Percentiles rank a stretch among this genome's conserved stretches.
Evolutionary conservation across 768 basidiomycete species (phyloP).

Genomic region (Lentinula detonsa): DNA sequence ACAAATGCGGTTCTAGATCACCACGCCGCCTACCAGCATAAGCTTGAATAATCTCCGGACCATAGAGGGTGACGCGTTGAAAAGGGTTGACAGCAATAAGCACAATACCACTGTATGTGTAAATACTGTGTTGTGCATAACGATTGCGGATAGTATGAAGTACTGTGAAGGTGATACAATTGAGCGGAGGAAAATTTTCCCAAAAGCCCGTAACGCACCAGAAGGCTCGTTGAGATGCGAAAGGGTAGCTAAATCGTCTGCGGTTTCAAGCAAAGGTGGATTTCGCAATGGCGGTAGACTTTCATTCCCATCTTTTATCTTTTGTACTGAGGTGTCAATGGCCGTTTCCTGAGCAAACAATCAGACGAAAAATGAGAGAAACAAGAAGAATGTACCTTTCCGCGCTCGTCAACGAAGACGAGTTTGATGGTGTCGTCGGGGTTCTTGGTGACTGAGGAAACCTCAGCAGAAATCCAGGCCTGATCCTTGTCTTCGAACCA

Average conservation of each 20-base stretch:
- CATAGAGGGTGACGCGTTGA: slow-evolving; percentile 94
- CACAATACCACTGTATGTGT: slow-evolving; percentile 98
- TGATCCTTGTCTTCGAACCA: slow-evolving; percentile 95
- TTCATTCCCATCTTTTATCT: slow-evolving; percentile 74
- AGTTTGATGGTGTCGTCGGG: slow-evolving; percentile 76
- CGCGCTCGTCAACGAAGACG: slow-evolving; percentile 83
- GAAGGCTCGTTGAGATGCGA: slow-evolving; percentile 98
- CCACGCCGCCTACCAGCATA: slow-evolving; percentile 90
- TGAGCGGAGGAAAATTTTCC: neutral
- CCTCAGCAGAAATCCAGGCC: slow-evolving; percentile 91
- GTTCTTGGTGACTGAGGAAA: slow-evolving; percentile 56
- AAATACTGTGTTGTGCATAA: slow-evolving; percentile 95
- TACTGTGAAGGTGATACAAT: slow-evolving; percentile 40
- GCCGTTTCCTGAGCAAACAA: slow-evolving; percentile 55
- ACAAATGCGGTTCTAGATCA: slow-evolving; percentile 95
- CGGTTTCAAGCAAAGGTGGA: slow-evolving; percentile 92
- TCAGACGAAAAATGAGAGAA: slow-evolving; percentile 9
- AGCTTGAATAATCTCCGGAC: slow-evolving; percentile 94
- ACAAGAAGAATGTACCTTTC: slow-evolving; percentile 55
- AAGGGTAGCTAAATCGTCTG: slow-evolving; percentile 96
- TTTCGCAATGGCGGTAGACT: slow-evolving; percentile 91
- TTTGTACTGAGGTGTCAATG: slow-evolving; percentile 73
- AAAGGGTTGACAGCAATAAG: slow-evolving; percentile 99
- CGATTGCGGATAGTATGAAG: slow-evolving; percentile 96
- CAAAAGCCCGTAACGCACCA: slow-evolving; percentile 42